Evolutionary conservation across 495 filamentous ascomycete species (phyloP), one percentile per base, ranked within the genome.

Genomic region (Aspergillus sparsus): DNA sequence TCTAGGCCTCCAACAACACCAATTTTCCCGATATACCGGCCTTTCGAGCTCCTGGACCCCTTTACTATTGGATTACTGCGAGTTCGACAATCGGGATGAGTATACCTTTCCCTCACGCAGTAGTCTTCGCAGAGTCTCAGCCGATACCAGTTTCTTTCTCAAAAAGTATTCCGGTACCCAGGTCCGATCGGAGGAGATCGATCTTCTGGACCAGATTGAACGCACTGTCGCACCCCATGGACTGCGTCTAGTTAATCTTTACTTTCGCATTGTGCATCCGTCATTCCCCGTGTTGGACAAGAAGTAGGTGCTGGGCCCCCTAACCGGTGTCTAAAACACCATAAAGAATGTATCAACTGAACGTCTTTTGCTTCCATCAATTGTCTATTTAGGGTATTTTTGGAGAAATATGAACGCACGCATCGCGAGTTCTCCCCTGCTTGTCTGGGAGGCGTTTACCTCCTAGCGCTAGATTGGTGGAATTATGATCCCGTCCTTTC

Each of bases 401-500:
- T 54, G 15, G 52, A 54, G 33, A 54, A 54, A 54, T 54, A 54
- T 27, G 52, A 54, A 21, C 52, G 52, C 35, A 54, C 52, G n/a
- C 52, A 54, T 13, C 52, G 52, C 35, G 52, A 54, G 35, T 54
- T 54, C 52, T 54, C 52, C 0, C 52, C 52, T 16, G 31, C 52
- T 16, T 54, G 52, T 27, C 36, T 54, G 35, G 52, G 52, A n/a
- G 52, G 52, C 31, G 52, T 54, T 6, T 54, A 54, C 35, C 52
- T 54, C 36, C 35, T 54, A 11, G 52, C 52, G n/a, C 52, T 54
- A 6, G 52, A 54, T 16, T 54, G 52, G 52, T 54, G 52, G 52
- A 54, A 54, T 13, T 54, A 41, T 7, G 52, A 54, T 31, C 52
- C 52, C 0, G 35, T 54, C 13, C 37, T 54, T 3, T 54, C 52